These are phyloP conservation scores for Chlorella sp. DNA, from an alignment of 139 green algal species.

Conservation along the genomic window DNA sequence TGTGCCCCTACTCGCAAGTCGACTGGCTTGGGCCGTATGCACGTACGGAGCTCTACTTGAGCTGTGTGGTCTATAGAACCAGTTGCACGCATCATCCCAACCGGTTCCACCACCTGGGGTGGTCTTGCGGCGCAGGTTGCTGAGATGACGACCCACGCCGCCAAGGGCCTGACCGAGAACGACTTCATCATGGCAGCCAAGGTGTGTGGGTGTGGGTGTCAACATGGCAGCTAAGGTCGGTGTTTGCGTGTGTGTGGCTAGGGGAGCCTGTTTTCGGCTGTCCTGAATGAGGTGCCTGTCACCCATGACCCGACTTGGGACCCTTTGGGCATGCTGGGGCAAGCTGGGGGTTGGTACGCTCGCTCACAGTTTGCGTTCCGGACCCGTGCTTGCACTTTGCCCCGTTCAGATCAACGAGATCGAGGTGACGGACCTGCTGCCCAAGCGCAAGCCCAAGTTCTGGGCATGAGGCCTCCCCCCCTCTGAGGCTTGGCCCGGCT, in stretches of 20 bases:
- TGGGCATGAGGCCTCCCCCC: conserved; percentile 59
- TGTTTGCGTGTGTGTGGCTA: background rate
- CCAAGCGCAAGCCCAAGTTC: conserved; percentile 73
- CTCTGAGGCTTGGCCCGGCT: background rate
- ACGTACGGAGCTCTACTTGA: too few species aligned
- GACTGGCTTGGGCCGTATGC: too few species aligned
- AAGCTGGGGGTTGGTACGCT: too few species aligned
- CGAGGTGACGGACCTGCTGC: conserved; percentile 69
- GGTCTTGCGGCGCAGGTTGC: conserved; percentile 33
- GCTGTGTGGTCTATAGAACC: too few species aligned
- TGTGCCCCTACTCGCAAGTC: too few species aligned
- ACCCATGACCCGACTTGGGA: too few species aligned
- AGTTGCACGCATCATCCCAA: too few species aligned
- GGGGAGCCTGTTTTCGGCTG: too few species aligned
- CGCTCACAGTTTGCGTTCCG: too few species aligned
- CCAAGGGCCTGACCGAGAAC: conserved; percentile 85
- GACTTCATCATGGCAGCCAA: conserved; percentile 93
- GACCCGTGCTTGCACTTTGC: background rate
- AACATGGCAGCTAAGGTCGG: too few species aligned
- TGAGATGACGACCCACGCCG: conserved; percentile 64
- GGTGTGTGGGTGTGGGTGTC: background rate
- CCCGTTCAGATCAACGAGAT: conserved; percentile 73
- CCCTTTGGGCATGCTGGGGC: too few species aligned
- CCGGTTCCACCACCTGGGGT: too few species aligned
- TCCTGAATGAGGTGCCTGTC: background rate